phyloP scores from a whole-genome alignment of 768 basidiomycete genomes.

The Trametes meyenii region DNA sequence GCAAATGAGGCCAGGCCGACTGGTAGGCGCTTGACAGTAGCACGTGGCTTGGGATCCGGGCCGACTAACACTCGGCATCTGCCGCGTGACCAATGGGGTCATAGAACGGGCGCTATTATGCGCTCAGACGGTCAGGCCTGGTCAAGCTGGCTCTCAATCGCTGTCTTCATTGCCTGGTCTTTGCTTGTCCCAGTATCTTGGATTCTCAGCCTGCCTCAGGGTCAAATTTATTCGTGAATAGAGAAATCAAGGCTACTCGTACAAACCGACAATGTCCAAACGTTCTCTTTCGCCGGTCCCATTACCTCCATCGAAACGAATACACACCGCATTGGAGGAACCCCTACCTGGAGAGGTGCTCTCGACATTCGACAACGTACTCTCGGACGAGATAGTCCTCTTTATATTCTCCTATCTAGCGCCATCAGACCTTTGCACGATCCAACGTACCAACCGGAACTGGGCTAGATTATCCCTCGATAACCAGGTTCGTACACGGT shows the following conservation, averaged over 20 bases:
- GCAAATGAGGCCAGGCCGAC: too few relatives aligned
- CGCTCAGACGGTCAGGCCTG: too few relatives aligned
- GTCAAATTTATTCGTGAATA: background rate
- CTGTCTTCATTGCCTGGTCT: too few relatives aligned
- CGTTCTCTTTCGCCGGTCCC: slow-evolving; percentile 36
- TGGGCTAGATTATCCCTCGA: slow-evolving; percentile 71
- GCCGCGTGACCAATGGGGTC: too few relatives aligned
- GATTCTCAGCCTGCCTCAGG: background rate
- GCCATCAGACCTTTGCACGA: slow-evolving; percentile 65
- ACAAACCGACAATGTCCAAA: slow-evolving; percentile 28
- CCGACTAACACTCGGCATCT: too few relatives aligned
- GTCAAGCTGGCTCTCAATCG: too few relatives aligned
- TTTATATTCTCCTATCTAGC: slow-evolving; percentile 73
- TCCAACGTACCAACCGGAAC: slow-evolving; percentile 62
- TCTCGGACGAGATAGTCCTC: slow-evolving; percentile 79
- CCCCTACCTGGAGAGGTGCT: slow-evolving; percentile 14
- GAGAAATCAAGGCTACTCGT: background rate
- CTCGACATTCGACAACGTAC: slow-evolving; percentile 49
- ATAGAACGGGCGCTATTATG: too few relatives aligned
- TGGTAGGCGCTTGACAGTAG: too few relatives aligned
- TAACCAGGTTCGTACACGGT: slow-evolving; percentile 53
- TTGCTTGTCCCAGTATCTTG: background rate
- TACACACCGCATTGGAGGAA: slow-evolving; percentile 36
- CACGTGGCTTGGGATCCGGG: too few relatives aligned
- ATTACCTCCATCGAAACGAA: slow-evolving; percentile 62